A percentile compares a stretch with the other conserved stretches of the same genome.
Evolutionary conservation across 2,329 filamentous ascomycete species (phyloP).

Genomic region (Trichoderma cornu-damae): DNA sequence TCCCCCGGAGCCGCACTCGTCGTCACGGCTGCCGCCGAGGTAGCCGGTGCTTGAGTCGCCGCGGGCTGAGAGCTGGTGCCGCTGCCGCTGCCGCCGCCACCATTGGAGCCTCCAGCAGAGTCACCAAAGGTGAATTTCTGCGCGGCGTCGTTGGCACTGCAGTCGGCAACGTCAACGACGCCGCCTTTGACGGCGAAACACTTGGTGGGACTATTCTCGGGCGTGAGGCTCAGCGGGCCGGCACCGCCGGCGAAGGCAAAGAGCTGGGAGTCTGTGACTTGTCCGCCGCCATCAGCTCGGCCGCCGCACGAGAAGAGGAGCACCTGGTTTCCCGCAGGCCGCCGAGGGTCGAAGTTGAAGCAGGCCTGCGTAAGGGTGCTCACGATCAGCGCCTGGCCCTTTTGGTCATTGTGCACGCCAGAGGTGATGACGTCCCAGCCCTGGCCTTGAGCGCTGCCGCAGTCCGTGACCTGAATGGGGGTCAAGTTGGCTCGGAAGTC

Average conservation of each 20-base stretch:
- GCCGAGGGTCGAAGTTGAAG: slow-evolving; percentile 52
- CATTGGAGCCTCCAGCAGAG: slow-evolving; percentile 9
- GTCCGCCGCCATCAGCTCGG: slow-evolving; percentile 49
- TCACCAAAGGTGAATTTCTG: slow-evolving; percentile 40
- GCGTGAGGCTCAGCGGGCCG: slow-evolving; percentile 41
- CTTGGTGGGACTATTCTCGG: slow-evolving; percentile 41
- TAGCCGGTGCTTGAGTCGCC: not conserved
- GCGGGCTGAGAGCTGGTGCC: not conserved
- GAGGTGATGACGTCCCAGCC: slow-evolving; percentile 46
- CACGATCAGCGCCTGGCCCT: slow-evolving; percentile 46
- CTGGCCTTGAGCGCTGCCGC: slow-evolving; percentile 39
- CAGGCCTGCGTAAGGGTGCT: slow-evolving; percentile 55
- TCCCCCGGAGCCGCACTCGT: not conserved
- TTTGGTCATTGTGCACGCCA: slow-evolving; percentile 47
- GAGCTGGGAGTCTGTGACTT: slow-evolving; percentile 48
- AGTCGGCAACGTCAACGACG: slow-evolving; percentile 41
- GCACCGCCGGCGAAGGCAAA: slow-evolving; percentile 43
- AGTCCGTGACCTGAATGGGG: slow-evolving; percentile 42
- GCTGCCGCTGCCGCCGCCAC: not conserved
- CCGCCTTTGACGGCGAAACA: slow-evolving; percentile 44
- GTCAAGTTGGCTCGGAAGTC: slow-evolving; percentile 46
- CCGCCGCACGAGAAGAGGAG: slow-evolving; percentile 55
- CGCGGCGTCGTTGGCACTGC: slow-evolving; percentile 35
- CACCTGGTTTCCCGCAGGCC: slow-evolving; percentile 47
- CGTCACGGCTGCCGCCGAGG: not conserved